These are phyloP conservation scores for Collariella sp. DNA, from an alignment of 495 filamentous ascomycete species.

Conservation along the genomic window DNA sequence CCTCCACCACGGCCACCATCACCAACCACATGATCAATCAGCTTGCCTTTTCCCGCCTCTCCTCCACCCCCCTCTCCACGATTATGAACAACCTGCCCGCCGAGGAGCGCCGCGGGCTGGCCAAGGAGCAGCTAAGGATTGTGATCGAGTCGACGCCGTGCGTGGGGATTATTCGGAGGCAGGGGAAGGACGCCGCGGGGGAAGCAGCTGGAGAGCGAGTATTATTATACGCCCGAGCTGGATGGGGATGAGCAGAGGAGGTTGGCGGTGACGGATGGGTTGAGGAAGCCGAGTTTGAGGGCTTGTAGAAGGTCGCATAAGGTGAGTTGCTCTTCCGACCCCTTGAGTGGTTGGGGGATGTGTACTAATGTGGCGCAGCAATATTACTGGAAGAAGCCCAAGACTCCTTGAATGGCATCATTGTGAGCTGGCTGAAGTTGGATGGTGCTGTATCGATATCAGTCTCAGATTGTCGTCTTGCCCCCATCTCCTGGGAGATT, in stretches of 20 bases:
- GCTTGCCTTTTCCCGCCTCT: conserved; percentile 87
- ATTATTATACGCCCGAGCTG: conserved; percentile 91
- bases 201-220: conserved; percentile 88
- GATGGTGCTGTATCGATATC: background rate
- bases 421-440: background rate
- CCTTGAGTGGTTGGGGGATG: conserved; percentile 16
- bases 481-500: background rate
- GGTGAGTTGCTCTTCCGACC: conserved; percentile 44
- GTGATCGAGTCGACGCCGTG: conserved; percentile 66
- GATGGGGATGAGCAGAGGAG: conserved; percentile 73
- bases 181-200: conserved; percentile 96
- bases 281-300: conserved; percentile 79
- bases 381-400: conserved; percentile 87
- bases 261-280: conserved; percentile 72
- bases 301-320: conserved; percentile 92
- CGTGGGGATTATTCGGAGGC: conserved; percentile 77
- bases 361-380: conserved; percentile 45
- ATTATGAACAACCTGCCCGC: conserved; percentile 78
- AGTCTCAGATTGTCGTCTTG: background rate
- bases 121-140: conserved; percentile 53
- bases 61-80: conserved; percentile 83
- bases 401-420: conserved; percentile 38
- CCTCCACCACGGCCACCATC: conserved; percentile 32
- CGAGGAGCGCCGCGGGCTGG: conserved; percentile 48
- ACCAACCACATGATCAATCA: conserved; percentile 86